Evolutionary conservation across 352 stramenopile species (phyloP).

Genomic region (Phytophthora sp.): DNA sequence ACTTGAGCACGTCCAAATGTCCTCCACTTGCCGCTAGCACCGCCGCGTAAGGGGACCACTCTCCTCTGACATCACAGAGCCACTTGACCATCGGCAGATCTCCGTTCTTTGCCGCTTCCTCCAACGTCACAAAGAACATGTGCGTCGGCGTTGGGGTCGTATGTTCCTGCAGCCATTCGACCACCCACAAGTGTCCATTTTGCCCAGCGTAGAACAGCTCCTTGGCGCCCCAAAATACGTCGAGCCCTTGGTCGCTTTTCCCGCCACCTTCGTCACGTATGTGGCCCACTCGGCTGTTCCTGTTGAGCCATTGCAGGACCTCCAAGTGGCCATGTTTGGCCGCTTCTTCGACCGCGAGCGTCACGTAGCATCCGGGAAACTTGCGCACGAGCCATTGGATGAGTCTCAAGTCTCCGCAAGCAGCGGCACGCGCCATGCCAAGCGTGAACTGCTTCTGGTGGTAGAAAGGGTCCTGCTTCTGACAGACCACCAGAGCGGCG

Average conservation of each 20-base stretch:
- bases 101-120: constrained; percentile 42
- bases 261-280: constrained; percentile 10
- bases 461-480: constrained; percentile 30
- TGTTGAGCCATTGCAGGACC: constrained; percentile 44
- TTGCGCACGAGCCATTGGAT: constrained; percentile 36
- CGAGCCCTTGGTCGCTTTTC: not conserved
- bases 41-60: constrained; percentile 43
- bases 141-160: constrained; percentile 41
- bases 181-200: constrained; percentile 40
- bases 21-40: constrained; percentile 40
- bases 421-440: constrained; percentile 32
- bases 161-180: constrained; percentile 46
- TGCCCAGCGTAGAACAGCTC: constrained; percentile 47
- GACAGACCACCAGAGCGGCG: not conserved
- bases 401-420: constrained; percentile 38
- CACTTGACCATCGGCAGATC: constrained; percentile 44
- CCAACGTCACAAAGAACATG: constrained; percentile 54
- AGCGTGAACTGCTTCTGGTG: constrained; percentile 40
- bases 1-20: constrained; percentile 44
- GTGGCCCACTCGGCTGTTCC: constrained; percentile 13
- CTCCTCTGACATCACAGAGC: constrained; percentile 39
- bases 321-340: constrained; percentile 40
- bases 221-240: constrained; percentile 45
- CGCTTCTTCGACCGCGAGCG: constrained; percentile 37
- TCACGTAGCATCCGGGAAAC: constrained; percentile 42